phyloP scores from a whole-genome alignment of 306 rosid species.

The Medicago lupulina region DNA sequence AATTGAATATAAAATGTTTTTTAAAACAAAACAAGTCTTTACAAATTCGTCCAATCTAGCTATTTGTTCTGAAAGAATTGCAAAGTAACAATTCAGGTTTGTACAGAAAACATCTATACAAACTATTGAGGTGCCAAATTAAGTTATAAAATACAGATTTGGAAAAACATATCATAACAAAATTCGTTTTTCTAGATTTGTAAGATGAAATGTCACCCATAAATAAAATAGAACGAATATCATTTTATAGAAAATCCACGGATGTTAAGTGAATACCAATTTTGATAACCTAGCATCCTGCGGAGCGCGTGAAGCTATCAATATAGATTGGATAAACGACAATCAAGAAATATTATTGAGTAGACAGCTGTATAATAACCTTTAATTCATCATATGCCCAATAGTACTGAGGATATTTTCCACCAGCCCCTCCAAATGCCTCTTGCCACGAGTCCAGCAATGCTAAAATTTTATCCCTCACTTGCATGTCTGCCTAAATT shows the following conservation, averaged over 20 bases:
- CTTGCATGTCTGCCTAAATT: constrained; percentile 89
- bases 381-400: constrained; percentile 86
- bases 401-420: constrained; percentile 90
- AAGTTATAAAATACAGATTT: constrained; percentile 10
- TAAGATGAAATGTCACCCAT: not conserved
- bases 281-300: constrained; percentile 10
- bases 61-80: constrained; percentile 18
- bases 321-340: constrained; percentile 30
- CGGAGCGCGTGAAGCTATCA: constrained; percentile 21
- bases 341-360: constrained; percentile 29
- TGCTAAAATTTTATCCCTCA: constrained; percentile 83
- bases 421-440: constrained; percentile 92
- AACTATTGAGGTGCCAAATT: constrained; percentile 22
- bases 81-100: not conserved
- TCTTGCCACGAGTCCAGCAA: constrained; percentile 94
- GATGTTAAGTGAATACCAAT: constrained; percentile 6
- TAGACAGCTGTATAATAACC: constrained; percentile 51
- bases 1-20: constrained; percentile 1
- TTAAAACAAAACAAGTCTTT: not conserved
- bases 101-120: constrained; percentile 2
- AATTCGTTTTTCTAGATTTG: constrained; percentile 7
- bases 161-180: not conserved
- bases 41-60: constrained; percentile 13
- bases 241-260: constrained; percentile 7
- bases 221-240: constrained; percentile 13